Conservation (phyloP, 2,329 filamentous ascomycete genomes). For the Grosmannia clavigera region DNA sequence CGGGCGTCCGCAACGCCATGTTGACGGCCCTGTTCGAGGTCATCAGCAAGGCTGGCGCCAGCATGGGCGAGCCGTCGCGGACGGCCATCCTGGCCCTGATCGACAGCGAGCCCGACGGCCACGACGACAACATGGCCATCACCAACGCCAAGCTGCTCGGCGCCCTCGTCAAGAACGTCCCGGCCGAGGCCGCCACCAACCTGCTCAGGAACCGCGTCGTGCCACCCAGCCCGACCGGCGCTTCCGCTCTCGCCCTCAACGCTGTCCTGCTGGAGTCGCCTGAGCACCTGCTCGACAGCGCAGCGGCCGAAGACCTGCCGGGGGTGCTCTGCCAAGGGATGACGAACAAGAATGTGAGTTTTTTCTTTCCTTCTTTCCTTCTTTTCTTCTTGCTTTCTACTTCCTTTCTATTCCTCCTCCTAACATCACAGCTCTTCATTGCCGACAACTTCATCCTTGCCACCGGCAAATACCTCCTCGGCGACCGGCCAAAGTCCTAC, state of each 20-base stretch:
- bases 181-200: constrained; percentile 51
- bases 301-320: constrained; percentile 60
- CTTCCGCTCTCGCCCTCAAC: constrained; percentile 79
- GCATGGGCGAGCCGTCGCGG: constrained; percentile 87
- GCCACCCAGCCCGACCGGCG: constrained; percentile 58
- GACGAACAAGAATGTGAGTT: constrained; percentile 57
- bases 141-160: constrained; percentile 86
- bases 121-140: constrained; percentile 67
- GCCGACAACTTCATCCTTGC: constrained; percentile 82
- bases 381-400: not conserved
- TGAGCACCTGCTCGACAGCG: constrained; percentile 50
- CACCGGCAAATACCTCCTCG: constrained; percentile 78
- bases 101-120: constrained; percentile 69
- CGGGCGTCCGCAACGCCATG: constrained; percentile 89
- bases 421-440: constrained; percentile 52
- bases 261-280: constrained; percentile 76
- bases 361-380: not conserved
- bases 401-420: not conserved
- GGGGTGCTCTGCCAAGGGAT: constrained; percentile 73
- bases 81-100: constrained; percentile 79
- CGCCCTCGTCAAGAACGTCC: constrained; percentile 77
- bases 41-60: constrained; percentile 82
- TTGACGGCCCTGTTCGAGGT: constrained; percentile 94
- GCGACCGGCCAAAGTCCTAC: constrained; percentile 54
- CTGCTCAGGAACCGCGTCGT: constrained; percentile 64